A percentile compares a stretch with the other conserved stretches of the same genome.
phyloP scores from a whole-genome alignment of 2,329 filamentous ascomycete genomes.

The Dendryphion nanum region DNA sequence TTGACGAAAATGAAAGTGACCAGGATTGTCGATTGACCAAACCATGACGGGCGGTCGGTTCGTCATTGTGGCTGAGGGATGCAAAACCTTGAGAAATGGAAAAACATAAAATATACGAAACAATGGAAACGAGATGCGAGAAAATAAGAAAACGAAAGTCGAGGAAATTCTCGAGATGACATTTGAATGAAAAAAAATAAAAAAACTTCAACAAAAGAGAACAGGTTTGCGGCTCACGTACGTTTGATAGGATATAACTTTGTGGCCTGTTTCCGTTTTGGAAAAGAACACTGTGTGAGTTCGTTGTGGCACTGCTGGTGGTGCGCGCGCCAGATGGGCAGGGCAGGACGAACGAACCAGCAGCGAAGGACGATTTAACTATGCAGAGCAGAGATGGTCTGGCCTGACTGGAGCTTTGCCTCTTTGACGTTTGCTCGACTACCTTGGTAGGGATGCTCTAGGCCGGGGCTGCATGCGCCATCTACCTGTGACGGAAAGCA shows the following conservation, averaged over 20 bases:
- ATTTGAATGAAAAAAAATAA: slow-evolving; percentile 1
- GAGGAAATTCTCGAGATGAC: background rate
- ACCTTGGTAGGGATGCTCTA: no score
- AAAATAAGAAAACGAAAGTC: background rate
- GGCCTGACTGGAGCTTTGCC: background rate
- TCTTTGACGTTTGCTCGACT: slow-evolving; percentile 1
- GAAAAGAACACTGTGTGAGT: background rate
- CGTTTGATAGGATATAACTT: background rate
- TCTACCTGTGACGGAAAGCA: slow-evolving; percentile 16
- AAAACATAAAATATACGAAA: background rate
- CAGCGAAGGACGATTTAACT: no score
- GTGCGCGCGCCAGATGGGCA: no score
- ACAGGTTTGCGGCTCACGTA: background rate
- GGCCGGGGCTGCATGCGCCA: no score
- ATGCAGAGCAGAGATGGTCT: no score
- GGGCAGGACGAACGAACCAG: no score
- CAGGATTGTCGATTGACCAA: background rate
- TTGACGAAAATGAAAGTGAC: no score
- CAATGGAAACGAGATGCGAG: background rate
- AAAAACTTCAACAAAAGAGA: no score
- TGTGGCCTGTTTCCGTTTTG: slow-evolving; percentile 7
- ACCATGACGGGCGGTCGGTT: background rate
- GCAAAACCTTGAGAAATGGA: background rate
- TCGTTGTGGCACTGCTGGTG: no score
- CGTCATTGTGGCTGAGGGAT: background rate